A percentile compares a stretch with the other conserved stretches of the same genome.
Conservation (phyloP, 257 asterid species). For the Solanum pennellii region DNA sequence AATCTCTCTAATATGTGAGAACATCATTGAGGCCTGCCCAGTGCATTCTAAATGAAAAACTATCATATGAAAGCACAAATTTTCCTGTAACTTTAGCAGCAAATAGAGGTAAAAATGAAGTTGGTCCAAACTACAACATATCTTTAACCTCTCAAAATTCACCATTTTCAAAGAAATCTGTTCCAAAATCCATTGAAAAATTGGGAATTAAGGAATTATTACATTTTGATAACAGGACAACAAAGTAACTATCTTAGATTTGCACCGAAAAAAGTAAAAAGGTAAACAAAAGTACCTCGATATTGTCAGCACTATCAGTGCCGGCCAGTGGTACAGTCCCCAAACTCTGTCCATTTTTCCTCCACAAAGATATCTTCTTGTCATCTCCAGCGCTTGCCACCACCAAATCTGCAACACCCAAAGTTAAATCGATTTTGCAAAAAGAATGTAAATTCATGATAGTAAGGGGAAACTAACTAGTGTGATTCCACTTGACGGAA, state of each 20-base stretch:
- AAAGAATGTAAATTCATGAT: neutral
- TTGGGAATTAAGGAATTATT: neutral
- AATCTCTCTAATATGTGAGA: neutral
- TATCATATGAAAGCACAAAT: neutral
- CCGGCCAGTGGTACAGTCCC: conserved; percentile 65
- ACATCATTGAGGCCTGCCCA: neutral
- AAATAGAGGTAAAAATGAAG: neutral
- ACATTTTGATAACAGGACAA: neutral
- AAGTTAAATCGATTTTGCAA: neutral
- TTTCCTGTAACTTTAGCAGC: neutral
- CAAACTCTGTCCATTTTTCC: conserved; percentile 70
- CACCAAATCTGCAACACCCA: conserved; percentile 56
- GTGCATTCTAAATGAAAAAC: neutral
- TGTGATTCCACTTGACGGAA: conserved; percentile 94
- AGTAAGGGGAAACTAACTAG: conserved; percentile 40
- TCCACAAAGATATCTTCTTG: conserved; percentile 69
- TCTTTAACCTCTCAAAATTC: neutral
- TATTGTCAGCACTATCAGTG: conserved; percentile 47
- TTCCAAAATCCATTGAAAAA: neutral
- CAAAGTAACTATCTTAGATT: neutral
- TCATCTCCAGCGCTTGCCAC: conserved; percentile 94
- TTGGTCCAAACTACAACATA: neutral
- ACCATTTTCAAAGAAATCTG: neutral
- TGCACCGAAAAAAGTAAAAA: neutral
- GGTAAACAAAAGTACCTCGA: conserved; percentile 49